phyloP scores from a whole-genome alignment of 495 filamentous ascomycete genomes.

The Parmelia sp. region DNA sequence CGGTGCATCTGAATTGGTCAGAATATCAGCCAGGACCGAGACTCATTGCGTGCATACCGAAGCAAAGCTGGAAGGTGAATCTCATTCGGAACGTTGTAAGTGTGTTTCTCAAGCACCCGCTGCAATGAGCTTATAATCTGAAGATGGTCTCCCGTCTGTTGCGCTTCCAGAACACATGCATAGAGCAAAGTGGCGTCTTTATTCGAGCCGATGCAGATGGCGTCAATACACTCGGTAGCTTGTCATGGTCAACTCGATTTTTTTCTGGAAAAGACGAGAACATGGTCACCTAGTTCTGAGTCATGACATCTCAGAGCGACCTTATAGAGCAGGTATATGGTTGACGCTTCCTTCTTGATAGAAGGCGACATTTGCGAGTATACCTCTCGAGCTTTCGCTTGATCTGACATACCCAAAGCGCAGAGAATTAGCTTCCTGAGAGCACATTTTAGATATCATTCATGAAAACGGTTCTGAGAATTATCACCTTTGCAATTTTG shows the following conservation, averaged over 20 bases:
- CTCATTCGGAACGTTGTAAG: constrained; percentile 42
- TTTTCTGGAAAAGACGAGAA: not conserved
- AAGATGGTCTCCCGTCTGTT: constrained; percentile 53
- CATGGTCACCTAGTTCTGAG: constrained; percentile 42
- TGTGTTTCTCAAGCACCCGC: constrained; percentile 50
- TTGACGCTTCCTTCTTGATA: constrained; percentile 52
- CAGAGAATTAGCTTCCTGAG: constrained; percentile 65
- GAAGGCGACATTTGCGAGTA: constrained; percentile 56
- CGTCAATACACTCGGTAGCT: constrained; percentile 52
- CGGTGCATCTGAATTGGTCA: constrained; percentile 38
- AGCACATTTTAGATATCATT: constrained; percentile 17
- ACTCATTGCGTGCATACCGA: constrained; percentile 33
- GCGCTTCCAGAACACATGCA: constrained; percentile 70
- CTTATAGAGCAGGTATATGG: constrained; percentile 69
- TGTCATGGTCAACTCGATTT: constrained; percentile 4
- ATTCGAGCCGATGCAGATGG: constrained; percentile 41
- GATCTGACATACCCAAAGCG: constrained; percentile 50
- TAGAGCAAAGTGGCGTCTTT: constrained; percentile 58
- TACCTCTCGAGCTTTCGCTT: constrained; percentile 45
- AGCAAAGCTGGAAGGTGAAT: constrained; percentile 64
- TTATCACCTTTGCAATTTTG: constrained; percentile 61
- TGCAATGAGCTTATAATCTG: constrained; percentile 54
- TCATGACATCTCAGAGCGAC: constrained; percentile 57
- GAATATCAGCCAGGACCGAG: not conserved
- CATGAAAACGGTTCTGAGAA: not conserved